These are phyloP conservation scores for Fusarium musae DNA, from an alignment of 2,329 filamentous ascomycete genomes.

Conservation along the genomic window DNA sequence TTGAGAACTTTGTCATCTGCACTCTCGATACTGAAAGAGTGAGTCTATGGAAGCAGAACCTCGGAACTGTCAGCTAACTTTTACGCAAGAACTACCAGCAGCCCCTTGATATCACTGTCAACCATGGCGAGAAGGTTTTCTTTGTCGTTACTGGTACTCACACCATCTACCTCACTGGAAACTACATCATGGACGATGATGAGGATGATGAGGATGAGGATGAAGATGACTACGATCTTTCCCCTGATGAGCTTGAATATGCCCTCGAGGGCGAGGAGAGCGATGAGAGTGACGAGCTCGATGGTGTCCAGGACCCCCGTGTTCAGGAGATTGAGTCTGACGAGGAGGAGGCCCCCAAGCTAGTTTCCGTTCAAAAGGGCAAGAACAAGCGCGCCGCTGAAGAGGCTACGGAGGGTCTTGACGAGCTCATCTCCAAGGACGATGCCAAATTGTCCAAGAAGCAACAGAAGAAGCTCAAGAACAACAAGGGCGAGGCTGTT, in stretches of 20 bases:
- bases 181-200: constrained; percentile 85
- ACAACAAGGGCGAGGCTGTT: constrained; percentile 93
- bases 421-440: constrained; percentile 85
- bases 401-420: constrained; percentile 74
- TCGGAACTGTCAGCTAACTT: constrained; percentile 41
- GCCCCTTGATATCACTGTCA: constrained; percentile 90
- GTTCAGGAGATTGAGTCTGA: constrained; percentile 82
- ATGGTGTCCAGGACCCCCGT: constrained; percentile 81
- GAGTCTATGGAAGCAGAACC: constrained; percentile 49
- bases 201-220: constrained; percentile 73
- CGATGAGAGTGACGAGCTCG: constrained; percentile 79
- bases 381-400: constrained; percentile 96
- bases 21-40: constrained; percentile 94
- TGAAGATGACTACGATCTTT: constrained; percentile 82
- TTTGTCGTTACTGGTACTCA: constrained; percentile 93
- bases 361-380: constrained; percentile 71
- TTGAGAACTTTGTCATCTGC: constrained; percentile 94
- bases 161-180: constrained; percentile 91
- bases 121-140: constrained; percentile 88
- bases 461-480: constrained; percentile 97
- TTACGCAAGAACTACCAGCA: constrained; percentile 86
- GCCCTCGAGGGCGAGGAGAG: constrained; percentile 78
- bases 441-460: constrained; percentile 91
- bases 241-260: constrained; percentile 81
- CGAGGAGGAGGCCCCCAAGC: constrained; percentile 76